phyloP scores from a whole-genome alignment of 306 rosid genomes.

The Hippophae tibetana region DNA sequence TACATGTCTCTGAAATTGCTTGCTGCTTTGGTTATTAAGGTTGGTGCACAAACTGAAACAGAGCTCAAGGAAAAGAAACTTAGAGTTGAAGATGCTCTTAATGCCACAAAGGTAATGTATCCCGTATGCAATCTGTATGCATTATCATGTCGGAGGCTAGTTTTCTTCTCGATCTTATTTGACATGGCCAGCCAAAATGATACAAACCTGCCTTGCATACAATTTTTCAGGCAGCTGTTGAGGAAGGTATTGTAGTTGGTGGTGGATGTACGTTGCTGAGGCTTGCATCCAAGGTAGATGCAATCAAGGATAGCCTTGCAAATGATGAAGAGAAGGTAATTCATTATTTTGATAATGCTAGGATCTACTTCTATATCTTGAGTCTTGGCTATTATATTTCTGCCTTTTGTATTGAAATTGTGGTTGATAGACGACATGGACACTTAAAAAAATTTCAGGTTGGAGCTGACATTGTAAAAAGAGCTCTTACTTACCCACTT shows the following conservation, averaged over 20 bases:
- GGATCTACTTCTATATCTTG: neutral
- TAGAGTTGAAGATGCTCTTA: constrained; percentile 98
- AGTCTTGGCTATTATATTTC: neutral
- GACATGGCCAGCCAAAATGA: neutral
- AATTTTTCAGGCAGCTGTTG: constrained; percentile 82
- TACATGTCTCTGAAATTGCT: neutral
- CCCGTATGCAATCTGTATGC: neutral
- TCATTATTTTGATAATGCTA: neutral
- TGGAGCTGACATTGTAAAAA: constrained; percentile 92
- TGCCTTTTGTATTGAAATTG: neutral
- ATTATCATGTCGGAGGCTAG: neutral
- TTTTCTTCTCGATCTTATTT: no score
- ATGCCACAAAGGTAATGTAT: constrained; percentile 78
- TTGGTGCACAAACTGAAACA: constrained; percentile 99
- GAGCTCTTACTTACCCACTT: constrained; percentile 89
- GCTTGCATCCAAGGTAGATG: constrained; percentile 89
- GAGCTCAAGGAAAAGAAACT: constrained; percentile 97
- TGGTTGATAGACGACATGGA: no score
- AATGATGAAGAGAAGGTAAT: constrained; percentile 92
- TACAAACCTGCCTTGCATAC: neutral
- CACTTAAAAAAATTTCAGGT: constrained; percentile 37
- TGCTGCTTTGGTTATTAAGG: constrained; percentile 28
- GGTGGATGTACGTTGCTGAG: constrained; percentile 97
- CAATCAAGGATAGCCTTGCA: constrained; percentile 63
- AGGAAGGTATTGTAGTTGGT: constrained; percentile 98